Evolutionary conservation across 139 green algal genomes (phyloP).

Genomic region (Ostreobium quekettii): DNA sequence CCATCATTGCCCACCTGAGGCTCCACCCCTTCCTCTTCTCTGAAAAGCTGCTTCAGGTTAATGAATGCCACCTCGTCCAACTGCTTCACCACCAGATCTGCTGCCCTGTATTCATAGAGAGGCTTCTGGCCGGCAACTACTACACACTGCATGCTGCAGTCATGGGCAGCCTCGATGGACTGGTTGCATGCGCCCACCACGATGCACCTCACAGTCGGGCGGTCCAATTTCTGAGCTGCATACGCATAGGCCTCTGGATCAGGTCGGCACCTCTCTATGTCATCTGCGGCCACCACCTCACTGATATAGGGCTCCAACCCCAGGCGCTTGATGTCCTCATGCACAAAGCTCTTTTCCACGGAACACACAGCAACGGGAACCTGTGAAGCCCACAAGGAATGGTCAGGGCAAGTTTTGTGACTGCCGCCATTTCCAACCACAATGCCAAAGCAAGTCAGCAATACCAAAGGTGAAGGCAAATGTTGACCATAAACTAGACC

Average conservation of each 20-base stretch:
- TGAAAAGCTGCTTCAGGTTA: constrained; percentile 91
- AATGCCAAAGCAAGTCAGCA: no score
- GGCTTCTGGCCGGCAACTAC: constrained; percentile 65
- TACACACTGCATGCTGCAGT: constrained; percentile 84
- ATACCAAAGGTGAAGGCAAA: no score
- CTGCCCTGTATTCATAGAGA: constrained; percentile 76
- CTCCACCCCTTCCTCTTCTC: constrained; percentile 55
- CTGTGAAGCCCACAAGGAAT: no score
- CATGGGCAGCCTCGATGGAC: constrained; percentile 81
- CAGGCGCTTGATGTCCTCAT: constrained; percentile 30
- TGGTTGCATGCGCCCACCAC: constrained; percentile 78
- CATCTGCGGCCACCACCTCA: constrained; percentile 50
- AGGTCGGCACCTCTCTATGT: constrained; percentile 54
- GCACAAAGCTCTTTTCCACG: constrained; percentile 39
- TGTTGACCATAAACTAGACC: no score
- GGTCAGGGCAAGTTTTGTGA: no score
- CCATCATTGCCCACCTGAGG: constrained; percentile 17
- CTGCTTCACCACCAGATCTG: constrained; percentile 80
- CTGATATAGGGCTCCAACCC: constrained; percentile 43
- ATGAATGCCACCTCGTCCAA: constrained; percentile 73
- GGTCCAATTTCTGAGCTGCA: constrained; percentile 56
- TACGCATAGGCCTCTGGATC: constrained; percentile 69
- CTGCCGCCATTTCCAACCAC: no score
- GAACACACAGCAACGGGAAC: constrained; percentile 58
- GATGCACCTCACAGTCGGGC: constrained; percentile 82